Base-by-base conservation (phyloP, 2,329 filamentous ascomycete species). In the Xylariomycetidae sp. region DNA sequence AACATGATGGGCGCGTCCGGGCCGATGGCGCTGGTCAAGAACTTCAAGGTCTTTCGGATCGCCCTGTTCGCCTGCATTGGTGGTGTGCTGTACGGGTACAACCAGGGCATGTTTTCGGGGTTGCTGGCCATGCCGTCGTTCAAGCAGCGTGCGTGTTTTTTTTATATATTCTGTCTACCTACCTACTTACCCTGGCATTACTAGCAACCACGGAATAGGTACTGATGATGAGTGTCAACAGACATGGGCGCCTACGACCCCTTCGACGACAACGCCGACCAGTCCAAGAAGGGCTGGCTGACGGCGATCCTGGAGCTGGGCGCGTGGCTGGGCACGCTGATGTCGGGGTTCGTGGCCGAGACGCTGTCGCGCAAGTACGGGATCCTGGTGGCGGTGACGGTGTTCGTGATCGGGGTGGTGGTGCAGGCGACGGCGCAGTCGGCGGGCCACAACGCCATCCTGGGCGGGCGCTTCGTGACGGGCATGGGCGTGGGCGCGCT, bases 31-130 rank as follows among this genome's bases (percentile, higher is more conserved):
- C 35, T 79, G 26, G 51, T 77, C 10, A 77, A 75, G 54, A 80
- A 79, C 48, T 69, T 68, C 48, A 72, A 68, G 26, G 75, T 80
- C 12, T 75, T 76, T 43, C 60, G 68, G n/a, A 69, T 79, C 38
- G 73, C 74, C 2, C 60, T 70, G 25, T 80, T 80, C 50, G 75
- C 76, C 6, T 79, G 74, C 39, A 74, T 80, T 25, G 76, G 76
- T 14, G 75, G 76, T 32, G 61, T 77, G 3, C 58, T 77, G 1
- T 76, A 84, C 53, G 80, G 83, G 14, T 87, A 85, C 60, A 85
- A 87, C 51, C 79, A 85, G 54, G 83, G 82, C 46, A 80, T 85
- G 59, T 85, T 85, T 59, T 76, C 75, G n/a, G 82, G 82, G 16
- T 74, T 88, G 6, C 54, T 78, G 7, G 65, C 67, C 12, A 77